Base-by-base conservation (phyloP, 2,329 filamentous ascomycete genomes). In the Fusarium transvaalense region DNA sequence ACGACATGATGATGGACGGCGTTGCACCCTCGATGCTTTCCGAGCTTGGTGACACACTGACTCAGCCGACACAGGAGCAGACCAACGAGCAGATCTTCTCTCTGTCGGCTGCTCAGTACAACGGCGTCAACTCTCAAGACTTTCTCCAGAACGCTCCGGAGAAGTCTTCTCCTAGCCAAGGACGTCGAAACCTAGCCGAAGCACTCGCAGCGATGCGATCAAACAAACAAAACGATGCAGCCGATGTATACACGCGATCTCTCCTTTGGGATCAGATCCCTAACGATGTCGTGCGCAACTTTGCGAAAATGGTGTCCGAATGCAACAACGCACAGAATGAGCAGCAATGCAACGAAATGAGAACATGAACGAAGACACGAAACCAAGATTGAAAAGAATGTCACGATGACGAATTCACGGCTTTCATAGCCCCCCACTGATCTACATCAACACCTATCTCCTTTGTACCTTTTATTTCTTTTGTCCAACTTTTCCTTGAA, bases 181-280 rank as follows among this genome's bases (percentile, higher is more conserved):
- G 88, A 73, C 89, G 92, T 69, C 88, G 89, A 75, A 94, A 92
- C 78, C 87, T 96, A 46, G 92, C 91, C 43, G 91, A 97, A 71
- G 91, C 93, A 10, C 86, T 97, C 46, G 89, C 91, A 51, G 89
- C 88, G 45, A 93, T 97, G 89, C 90, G 93, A 69, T 83, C 86
- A 73, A 84, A 85, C 74, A 93, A 93, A 80, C 88, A 91, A 72
- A 87, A 88, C 52, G 77, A 77, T 51, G 91, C 91, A 47, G 92
- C 94, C 59, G 94, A 97, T 75, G 92, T 97, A 41, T 97, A 97
- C 82, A 97, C 94, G 34, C 88, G 95, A 60, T 97, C 93, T 66
- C 86, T 98, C 65, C 89, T 98, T 60, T 97, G 93, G 93, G 94
- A 97, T 76, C 92, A 94, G 80, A 94, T 98, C 73, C 94, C 96